phyloP scores from a whole-genome alignment of 148 eudicot species.

The Persicaria maculosa region DNA sequence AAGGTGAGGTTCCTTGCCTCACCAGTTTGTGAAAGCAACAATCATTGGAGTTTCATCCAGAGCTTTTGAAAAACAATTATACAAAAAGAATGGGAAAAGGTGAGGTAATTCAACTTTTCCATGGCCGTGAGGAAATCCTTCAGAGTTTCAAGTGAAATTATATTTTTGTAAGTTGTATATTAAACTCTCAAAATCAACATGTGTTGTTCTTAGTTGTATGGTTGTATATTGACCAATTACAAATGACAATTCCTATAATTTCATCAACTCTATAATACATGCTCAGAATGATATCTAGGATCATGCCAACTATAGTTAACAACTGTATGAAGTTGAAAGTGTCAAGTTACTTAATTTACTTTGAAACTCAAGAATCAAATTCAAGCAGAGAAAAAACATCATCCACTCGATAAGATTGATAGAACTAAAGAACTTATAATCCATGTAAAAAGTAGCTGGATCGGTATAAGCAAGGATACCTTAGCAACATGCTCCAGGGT shows the following conservation, averaged over 20 bases:
- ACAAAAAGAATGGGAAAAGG: not conserved
- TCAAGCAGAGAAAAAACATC: not conserved
- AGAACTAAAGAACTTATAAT: not conserved
- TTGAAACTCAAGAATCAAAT: not conserved
- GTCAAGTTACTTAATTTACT: not conserved
- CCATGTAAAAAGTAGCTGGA: not conserved
- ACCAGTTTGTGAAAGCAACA: no score
- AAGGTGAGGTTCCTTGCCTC: no score
- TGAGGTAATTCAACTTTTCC: no score
- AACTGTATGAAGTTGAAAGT: not conserved
- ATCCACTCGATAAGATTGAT: not conserved
- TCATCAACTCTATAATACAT: not conserved
- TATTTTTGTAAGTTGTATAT: not conserved
- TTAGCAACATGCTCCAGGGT: slow-evolving; percentile 84
- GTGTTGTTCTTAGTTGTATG: not conserved
- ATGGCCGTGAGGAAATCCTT: no score
- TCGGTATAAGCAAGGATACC: slow-evolving; percentile 32
- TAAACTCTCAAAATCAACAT: not conserved
- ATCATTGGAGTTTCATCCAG: no score
- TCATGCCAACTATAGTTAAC: not conserved
- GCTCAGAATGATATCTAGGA: not conserved
- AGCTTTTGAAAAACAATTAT: not conserved
- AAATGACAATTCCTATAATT: not conserved
- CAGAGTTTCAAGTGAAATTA: not conserved
- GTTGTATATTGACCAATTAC: not conserved